Conservation (phyloP, 164 flowering plant species). For the Macadamia integrifolia region DNA sequence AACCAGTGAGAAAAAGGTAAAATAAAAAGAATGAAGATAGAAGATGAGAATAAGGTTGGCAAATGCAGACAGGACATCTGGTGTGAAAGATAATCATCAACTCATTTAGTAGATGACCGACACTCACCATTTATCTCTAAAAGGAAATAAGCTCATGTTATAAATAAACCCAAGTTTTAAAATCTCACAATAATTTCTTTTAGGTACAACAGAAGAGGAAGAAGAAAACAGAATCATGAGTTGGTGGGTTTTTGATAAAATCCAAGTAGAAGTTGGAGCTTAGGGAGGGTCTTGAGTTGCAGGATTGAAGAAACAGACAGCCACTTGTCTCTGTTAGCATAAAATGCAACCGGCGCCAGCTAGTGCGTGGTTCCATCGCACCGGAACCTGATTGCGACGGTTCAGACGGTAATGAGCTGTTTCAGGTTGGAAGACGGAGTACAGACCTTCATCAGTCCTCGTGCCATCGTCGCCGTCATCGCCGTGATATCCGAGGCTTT, state of each 20-base stretch:
- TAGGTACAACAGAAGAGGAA: slow-evolving; percentile 14
- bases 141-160: slow-evolving; percentile 30
- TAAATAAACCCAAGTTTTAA: slow-evolving; percentile 11
- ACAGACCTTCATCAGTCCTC: too few species aligned
- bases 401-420: too few species aligned
- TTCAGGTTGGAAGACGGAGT: too few species aligned
- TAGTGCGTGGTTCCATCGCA: too few species aligned
- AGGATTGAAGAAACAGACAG: slow-evolving; percentile 40
- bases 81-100: slow-evolving; percentile 45
- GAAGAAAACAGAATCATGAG: slow-evolving; percentile 31
- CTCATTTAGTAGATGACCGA: slow-evolving; percentile 50
- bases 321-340: slow-evolving; percentile 11
- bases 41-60: slow-evolving; percentile 16
- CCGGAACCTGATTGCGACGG: too few species aligned
- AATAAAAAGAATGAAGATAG: neutral
- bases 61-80: slow-evolving; percentile 46
- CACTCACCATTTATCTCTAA: slow-evolving; percentile 20
- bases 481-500: too few species aligned
- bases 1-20: slow-evolving; percentile 3
- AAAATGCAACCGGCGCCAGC: too few species aligned
- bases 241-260: slow-evolving; percentile 19
- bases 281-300: slow-evolving; percentile 7
- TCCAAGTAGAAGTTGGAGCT: slow-evolving; percentile 20
- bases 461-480: too few species aligned
- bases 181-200: slow-evolving; percentile 6